These are phyloP conservation scores for Candida sanyaensis DNA, from an alignment of 1,139 yeast genomes.

Conservation along the genomic window DNA sequence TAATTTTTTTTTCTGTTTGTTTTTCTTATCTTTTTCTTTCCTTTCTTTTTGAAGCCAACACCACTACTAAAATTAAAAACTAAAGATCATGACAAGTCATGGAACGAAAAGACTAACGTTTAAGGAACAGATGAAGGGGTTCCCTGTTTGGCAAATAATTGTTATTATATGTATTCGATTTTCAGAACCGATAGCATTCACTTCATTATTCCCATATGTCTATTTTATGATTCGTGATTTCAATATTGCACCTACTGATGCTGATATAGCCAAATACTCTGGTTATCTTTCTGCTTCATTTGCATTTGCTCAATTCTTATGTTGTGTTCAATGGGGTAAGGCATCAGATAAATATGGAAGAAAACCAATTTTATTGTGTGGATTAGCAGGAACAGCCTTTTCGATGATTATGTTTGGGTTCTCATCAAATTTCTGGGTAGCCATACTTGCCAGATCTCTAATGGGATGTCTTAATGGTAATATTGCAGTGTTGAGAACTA, in stretches of 20 bases:
- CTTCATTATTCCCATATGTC: slow-evolving; percentile 41
- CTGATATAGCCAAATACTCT: slow-evolving; percentile 37
- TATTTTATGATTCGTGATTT: slow-evolving; percentile 44
- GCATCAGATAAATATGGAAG: slow-evolving; percentile 35
- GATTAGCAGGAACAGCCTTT: slow-evolving; percentile 32
- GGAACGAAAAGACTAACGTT: slow-evolving; percentile 14
- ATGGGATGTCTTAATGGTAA: slow-evolving; percentile 41
- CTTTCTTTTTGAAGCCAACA: too few species aligned
- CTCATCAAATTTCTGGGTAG: slow-evolving; percentile 33
- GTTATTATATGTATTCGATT: slow-evolving; percentile 35
- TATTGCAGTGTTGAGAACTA: slow-evolving; percentile 38
- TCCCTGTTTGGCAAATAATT: slow-evolving; percentile 36
- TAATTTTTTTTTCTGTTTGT: not conserved
- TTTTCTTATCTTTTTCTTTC: not conserved
- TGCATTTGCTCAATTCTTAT: slow-evolving; percentile 39
- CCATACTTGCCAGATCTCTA: slow-evolving; percentile 31
- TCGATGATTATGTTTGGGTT: slow-evolving; percentile 36
- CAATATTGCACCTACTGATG: slow-evolving; percentile 32
- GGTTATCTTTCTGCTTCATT: slow-evolving; percentile 40
- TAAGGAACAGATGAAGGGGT: slow-evolving; percentile 31
- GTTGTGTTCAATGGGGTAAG: slow-evolving; percentile 40
- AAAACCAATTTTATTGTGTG: slow-evolving; percentile 31
- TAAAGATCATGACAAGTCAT: not conserved
- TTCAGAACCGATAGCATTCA: slow-evolving; percentile 40
- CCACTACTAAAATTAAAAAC: not conserved